Evolutionary conservation across 2,329 filamentous ascomycete species (phyloP).

Genomic region (Boeremia exigua): DNA sequence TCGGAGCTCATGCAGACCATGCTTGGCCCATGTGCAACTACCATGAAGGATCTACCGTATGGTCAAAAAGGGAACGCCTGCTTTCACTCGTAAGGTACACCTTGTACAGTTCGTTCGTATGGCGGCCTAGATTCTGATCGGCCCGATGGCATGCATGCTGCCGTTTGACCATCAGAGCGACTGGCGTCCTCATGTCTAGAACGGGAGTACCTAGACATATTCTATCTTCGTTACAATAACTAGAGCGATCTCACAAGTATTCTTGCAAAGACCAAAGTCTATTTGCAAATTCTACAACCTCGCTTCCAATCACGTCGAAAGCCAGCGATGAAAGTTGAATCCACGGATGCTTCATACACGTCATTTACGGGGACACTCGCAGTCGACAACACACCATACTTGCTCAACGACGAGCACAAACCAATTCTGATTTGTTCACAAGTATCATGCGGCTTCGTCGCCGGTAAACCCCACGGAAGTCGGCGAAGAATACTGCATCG

Average conservation of each 20-base stretch:
- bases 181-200: not conserved
- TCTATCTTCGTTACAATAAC: not conserved
- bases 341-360: not conserved
- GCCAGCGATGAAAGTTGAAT: conserved; percentile 4
- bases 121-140: not conserved
- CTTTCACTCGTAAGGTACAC: not conserved
- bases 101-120: not conserved
- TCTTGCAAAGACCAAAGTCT: not conserved
- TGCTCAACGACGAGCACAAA: not conserved
- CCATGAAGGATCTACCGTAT: not conserved
- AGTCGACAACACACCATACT: not conserved
- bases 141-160: conserved; percentile 5
- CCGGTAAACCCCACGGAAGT: not conserved
- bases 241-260: not conserved
- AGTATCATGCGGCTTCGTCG: not conserved
- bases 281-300: not conserved
- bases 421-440: not conserved
- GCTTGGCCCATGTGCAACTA: not conserved
- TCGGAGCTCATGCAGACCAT: no score
- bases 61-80: not conserved
- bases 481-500: not conserved
- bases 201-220: not conserved
- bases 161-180: not conserved
- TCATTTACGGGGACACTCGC: not conserved
- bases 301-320: not conserved